A percentile compares a stretch with the other conserved stretches of the same genome.
Evolutionary conservation across 805 yeast species (phyloP).

Genomic region (Blastobotrys muscicola): DNA sequence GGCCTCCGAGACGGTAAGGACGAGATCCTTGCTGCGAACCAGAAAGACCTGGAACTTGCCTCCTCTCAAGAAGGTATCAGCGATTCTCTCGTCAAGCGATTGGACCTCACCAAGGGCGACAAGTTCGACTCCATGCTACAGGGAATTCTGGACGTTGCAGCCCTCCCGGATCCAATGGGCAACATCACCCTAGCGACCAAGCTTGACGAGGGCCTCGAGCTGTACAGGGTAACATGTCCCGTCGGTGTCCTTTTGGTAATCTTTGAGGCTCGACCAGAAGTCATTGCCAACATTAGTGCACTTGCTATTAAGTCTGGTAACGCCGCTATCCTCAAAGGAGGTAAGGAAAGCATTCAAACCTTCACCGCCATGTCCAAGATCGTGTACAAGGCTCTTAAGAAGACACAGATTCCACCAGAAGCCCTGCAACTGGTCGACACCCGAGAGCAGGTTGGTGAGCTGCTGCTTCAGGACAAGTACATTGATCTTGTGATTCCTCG

Average conservation of each 20-base stretch:
- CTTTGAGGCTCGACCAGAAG: constrained; percentile 96
- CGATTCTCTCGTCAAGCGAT: constrained; percentile 65
- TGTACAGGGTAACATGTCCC: constrained; percentile 83
- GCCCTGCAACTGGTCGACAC: constrained; percentile 84
- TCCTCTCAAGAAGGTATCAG: constrained; percentile 44
- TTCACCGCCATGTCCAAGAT: constrained; percentile 73
- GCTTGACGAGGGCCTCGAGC: constrained; percentile 79
- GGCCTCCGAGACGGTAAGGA: constrained; percentile 51
- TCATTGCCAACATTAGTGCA: constrained; percentile 94
- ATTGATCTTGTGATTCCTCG: constrained; percentile 96
- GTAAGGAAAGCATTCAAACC: constrained; percentile 83
- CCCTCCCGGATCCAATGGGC: constrained; percentile 88
- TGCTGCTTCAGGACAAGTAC: constrained; percentile 74
- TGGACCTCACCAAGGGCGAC: constrained; percentile 72
- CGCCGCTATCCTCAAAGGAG: constrained; percentile 95
- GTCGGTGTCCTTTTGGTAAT: constrained; percentile 89
- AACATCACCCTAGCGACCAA: constrained; percentile 71
- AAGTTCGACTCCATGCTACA: constrained; percentile 91
- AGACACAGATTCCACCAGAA: constrained; percentile 66
- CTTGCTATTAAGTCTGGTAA: constrained; percentile 94
- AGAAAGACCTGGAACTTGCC: constrained; percentile 65
- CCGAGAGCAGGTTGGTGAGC: constrained; percentile 80
- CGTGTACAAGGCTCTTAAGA: constrained; percentile 47
- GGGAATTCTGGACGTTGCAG: constrained; percentile 87
- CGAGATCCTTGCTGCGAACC: constrained; percentile 62